A percentile compares a stretch with the other conserved stretches of the same genome.
These are phyloP conservation scores for Colletotrichum noveboracense DNA, from an alignment of 2,329 filamentous ascomycete genomes.

Conservation along the genomic window DNA sequence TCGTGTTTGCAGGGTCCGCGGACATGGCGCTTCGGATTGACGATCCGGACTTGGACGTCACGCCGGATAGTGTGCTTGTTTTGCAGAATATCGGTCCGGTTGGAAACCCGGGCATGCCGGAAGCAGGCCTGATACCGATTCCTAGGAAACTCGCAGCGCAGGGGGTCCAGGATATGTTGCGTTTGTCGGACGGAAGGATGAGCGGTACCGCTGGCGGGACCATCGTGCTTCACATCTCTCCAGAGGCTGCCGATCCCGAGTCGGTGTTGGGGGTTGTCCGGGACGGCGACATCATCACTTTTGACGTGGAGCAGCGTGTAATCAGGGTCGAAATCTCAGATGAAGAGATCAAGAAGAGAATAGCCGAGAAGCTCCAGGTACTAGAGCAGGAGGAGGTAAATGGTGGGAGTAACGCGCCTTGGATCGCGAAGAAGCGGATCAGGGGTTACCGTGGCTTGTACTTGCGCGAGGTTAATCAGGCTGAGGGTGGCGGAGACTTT, in stretches of 20 bases:
- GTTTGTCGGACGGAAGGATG: conserved; percentile 89
- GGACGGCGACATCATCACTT: conserved; percentile 80
- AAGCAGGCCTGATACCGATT: conserved; percentile 69
- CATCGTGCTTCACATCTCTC: conserved; percentile 86
- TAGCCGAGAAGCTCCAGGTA: conserved; percentile 56
- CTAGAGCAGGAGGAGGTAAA: conserved; percentile 39
- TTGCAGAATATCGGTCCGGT: conserved; percentile 90
- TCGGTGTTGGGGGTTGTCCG: conserved; percentile 79
- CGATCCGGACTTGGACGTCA: conserved; percentile 65
- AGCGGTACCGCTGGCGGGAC: conserved; percentile 88
- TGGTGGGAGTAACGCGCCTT: conserved; percentile 30
- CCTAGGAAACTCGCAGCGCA: conserved; percentile 80
- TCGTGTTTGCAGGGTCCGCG: conserved; percentile 77
- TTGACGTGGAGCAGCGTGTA: conserved; percentile 74
- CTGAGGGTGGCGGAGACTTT: conserved; percentile 64
- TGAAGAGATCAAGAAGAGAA: conserved; percentile 69
- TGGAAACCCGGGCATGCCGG: conserved; percentile 91
- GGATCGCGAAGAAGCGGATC: conserved; percentile 40
- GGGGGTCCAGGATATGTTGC: conserved; percentile 78
- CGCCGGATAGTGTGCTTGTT: conserved; percentile 68
- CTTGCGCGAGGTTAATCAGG: conserved; percentile 64
- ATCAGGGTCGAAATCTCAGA: conserved; percentile 65
- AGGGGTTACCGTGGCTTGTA: conserved; percentile 66
- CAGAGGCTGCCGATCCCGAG: conserved; percentile 78
- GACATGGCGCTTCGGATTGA: conserved; percentile 73